Base-by-base conservation (phyloP, 805 yeast species). In the Candida railenensis region DNA sequence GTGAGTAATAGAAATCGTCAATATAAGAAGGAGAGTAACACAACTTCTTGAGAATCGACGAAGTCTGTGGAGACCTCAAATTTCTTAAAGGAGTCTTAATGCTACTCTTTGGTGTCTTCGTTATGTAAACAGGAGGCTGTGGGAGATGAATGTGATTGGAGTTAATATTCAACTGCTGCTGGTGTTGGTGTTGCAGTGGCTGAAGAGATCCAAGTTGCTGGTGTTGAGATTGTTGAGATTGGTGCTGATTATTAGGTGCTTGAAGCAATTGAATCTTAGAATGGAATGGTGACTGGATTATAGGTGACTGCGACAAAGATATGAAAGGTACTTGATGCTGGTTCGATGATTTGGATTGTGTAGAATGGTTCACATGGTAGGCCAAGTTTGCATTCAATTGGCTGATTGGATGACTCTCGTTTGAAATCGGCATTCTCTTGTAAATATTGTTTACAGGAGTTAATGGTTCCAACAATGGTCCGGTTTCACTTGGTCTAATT, bases 11-110 rank as follows among this genome's bases (percentile, higher is more conserved):
- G 57, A 83, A 83, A 54, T 83, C 89, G 48, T 83, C 88, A 47
- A 82, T 66, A 55, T 80, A 81, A 2, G 83, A 74, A 12, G 88
- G 88, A 18, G 87, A 81, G 54, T 80, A 76, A 85, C 87, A 82
- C 39, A 80, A 65, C 55, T 75, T 80, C 52, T 73, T 75, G 58
- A 75, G 63, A 16, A 74, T 67, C 7, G 81, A 70, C 51, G 66
- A 62, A 55, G 77, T 57, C 60, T 63, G 62, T 44, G 81, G 66
- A 49, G 79, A 66, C 48, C 67, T 60, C 49, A 64, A 56, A 42
- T 55, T 57, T 39, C 69, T 58, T 41, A 69, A 54, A 33, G 76
- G 75, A 14, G 76, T 70, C 45, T 60, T 62, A 37, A 49, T 53
- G 39, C 52, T 54, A 14, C 67, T 55, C 42, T 68, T 69, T n/a